phyloP scores from a whole-genome alignment of 148 eudicot genomes.

The Amaranthus palmeri region DNA sequence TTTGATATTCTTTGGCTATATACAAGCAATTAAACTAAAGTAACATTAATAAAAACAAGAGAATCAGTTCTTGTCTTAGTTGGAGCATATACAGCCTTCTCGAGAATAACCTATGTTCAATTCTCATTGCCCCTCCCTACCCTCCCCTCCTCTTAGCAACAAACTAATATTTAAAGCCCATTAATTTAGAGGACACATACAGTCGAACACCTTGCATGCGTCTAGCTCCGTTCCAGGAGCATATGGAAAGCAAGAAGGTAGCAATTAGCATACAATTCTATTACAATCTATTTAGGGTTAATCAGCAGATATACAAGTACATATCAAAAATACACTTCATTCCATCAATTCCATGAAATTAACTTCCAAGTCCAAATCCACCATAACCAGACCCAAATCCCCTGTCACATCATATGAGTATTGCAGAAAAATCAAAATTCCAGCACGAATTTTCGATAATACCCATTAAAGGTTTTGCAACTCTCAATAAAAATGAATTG shows the following conservation, averaged over 20 bases:
- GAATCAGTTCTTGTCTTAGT: too few relatives aligned
- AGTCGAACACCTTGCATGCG: too few relatives aligned
- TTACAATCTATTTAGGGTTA: neutral
- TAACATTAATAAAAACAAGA: too few relatives aligned
- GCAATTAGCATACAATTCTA: neutral
- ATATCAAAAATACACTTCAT: neutral
- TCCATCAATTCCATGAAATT: neutral
- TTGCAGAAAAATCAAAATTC: neutral
- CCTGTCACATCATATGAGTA: neutral
- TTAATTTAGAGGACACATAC: too few relatives aligned
- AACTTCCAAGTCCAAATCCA: neutral
- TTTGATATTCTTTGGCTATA: too few relatives aligned
- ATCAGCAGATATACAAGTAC: neutral
- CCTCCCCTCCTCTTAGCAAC: too few relatives aligned
- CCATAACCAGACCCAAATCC: neutral
- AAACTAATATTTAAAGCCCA: too few relatives aligned
- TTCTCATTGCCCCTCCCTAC: too few relatives aligned
- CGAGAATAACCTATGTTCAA: too few relatives aligned
- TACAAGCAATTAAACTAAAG: too few relatives aligned
- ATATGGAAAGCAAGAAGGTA: neutral
- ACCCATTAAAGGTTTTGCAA: slow-evolving; percentile 3
- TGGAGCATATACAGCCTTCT: too few relatives aligned
- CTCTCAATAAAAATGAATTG: neutral
- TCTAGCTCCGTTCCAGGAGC: too few relatives aligned
- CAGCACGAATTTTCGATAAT: neutral